Percentiles rank a stretch among this genome's conserved stretches.
Evolutionary conservation across 2,329 filamentous ascomycete species (phyloP).

Genomic region (Epichloe amarillans): DNA sequence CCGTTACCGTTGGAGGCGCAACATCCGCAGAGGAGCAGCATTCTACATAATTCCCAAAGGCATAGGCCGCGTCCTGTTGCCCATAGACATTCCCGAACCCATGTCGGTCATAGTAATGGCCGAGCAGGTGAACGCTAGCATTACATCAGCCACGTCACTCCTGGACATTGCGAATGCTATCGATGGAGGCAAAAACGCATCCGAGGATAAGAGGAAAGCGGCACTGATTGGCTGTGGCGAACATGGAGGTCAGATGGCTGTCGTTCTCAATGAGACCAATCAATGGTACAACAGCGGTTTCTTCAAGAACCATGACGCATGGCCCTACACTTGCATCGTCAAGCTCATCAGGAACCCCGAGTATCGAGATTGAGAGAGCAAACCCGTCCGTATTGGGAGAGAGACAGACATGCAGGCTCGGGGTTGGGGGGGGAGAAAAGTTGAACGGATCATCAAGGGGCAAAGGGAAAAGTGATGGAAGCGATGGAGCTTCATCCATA

Average conservation of each 20-base stretch:
- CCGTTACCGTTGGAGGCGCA: neutral
- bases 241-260: conserved; percentile 11
- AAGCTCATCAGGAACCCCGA: neutral
- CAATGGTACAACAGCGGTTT: accelerated
- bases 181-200: conserved; percentile 8
- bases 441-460: too few relatives aligned
- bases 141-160: conserved; percentile 10
- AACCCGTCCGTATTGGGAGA: too few relatives aligned
- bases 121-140: conserved; percentile 7
- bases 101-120: neutral
- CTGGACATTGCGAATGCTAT: conserved; percentile 14
- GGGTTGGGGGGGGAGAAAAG: too few relatives aligned
- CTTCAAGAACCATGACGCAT: too few relatives aligned
- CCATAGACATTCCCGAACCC: neutral
- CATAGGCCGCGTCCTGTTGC: conserved; percentile 11
- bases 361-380: too few relatives aligned
- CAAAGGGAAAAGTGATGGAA: too few relatives aligned
- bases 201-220: neutral
- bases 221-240: conserved; percentile 15
- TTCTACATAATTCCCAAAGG: conserved; percentile 9
- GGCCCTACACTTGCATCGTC: conserved; percentile 5
- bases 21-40: neutral
- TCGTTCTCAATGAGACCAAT: neutral
- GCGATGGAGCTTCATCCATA: too few relatives aligned
- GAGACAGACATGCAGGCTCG: too few relatives aligned